phyloP scores from a whole-genome alignment of 805 yeast genomes.

The Blastobotrys americana region DNA sequence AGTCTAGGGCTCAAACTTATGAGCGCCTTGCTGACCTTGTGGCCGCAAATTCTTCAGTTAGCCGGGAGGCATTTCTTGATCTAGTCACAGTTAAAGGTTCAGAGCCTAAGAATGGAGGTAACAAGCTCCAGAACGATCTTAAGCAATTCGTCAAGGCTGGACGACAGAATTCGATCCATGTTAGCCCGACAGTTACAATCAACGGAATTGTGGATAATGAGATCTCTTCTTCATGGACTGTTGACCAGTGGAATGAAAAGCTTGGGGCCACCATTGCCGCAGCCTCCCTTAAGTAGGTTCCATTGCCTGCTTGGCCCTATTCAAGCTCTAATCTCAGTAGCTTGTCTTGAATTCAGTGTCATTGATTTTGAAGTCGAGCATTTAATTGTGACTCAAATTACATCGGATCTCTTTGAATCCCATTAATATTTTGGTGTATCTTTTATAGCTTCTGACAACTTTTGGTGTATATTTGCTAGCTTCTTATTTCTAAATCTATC shows the following conservation, averaged over 20 bases:
- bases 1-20: constrained; percentile 51
- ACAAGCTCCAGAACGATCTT: constrained; percentile 50
- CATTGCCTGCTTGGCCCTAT: too few relatives aligned
- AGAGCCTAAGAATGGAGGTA: constrained; percentile 46
- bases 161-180: constrained; percentile 73
- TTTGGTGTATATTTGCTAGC: too few relatives aligned
- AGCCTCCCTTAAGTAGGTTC: too few relatives aligned
- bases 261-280: constrained; percentile 11
- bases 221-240: constrained; percentile 56
- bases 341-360: too few relatives aligned
- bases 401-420: too few relatives aligned
- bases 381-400: too few relatives aligned
- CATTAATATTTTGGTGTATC: too few relatives aligned
- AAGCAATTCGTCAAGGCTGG: constrained; percentile 68
- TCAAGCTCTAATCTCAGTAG: too few relatives aligned
- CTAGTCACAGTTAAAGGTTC: constrained; percentile 30
- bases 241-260: constrained; percentile 37
- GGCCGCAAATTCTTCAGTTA: constrained; percentile 28
- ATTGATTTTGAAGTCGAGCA: too few relatives aligned
- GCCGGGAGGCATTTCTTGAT: constrained; percentile 31
- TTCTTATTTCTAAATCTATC: too few relatives aligned
- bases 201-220: constrained; percentile 55
- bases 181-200: constrained; percentile 72
- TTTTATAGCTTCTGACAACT: too few relatives aligned
- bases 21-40: constrained; percentile 46